Conservation (phyloP, 306 rosid species). For the Prunus armeniaca region DNA sequence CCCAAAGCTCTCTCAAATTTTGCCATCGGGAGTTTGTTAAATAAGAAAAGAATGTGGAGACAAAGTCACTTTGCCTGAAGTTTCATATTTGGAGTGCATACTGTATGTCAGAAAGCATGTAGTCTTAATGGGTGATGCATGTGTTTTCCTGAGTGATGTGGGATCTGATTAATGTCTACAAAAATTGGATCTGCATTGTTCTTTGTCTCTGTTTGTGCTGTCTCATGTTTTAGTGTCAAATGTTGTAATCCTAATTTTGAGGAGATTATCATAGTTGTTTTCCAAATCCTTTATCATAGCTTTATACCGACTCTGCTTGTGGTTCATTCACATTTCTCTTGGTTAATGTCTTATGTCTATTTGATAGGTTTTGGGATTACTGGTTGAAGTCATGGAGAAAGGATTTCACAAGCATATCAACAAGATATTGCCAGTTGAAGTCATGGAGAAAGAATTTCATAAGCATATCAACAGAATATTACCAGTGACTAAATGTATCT, state of each 20-base stretch:
- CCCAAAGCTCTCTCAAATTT: not conserved
- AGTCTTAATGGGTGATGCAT: not conserved
- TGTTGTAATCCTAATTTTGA: not conserved
- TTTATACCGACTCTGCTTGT: constrained; percentile 1
- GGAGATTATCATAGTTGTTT: not conserved
- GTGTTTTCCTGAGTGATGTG: not conserved
- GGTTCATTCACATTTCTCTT: not conserved
- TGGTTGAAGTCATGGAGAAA: constrained; percentile 61
- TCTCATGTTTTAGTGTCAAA: not conserved
- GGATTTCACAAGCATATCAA: constrained; percentile 50
- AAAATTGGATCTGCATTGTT: not conserved
- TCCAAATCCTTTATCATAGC: not conserved
- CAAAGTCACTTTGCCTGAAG: not conserved
- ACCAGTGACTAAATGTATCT: constrained; percentile 47
- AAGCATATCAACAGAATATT: constrained; percentile 48
- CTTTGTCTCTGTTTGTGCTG: not conserved
- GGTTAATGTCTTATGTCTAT: constrained; percentile 22
- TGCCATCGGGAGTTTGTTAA: not conserved
- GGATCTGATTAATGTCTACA: not conserved
- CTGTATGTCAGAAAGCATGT: not conserved
- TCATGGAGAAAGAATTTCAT: constrained; percentile 48
- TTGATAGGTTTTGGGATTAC: constrained; percentile 73
- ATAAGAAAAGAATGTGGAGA: not conserved
- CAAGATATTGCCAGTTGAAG: constrained; percentile 62
- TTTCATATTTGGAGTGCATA: not conserved